Evolutionary conservation across 2,329 filamentous ascomycete genomes (phyloP), one percentile per base, ranked within the genome.

Genomic region (Fusarium oligoseptatum): DNA sequence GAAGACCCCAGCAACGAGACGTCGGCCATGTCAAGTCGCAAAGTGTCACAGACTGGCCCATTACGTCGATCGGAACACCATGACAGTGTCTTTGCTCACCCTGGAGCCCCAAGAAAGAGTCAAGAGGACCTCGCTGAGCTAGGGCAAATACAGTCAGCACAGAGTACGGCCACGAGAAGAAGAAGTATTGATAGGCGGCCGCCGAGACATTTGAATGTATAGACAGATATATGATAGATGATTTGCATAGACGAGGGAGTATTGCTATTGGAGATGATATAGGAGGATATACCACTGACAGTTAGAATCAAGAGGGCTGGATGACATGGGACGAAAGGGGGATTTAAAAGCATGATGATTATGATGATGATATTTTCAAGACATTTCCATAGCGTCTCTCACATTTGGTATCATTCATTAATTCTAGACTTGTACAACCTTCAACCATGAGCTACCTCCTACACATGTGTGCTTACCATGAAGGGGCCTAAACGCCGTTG

Each of bases 101-200:
- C 79, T 3, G 79, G 76, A 2, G 68, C 73, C 8, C 77, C 79
- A 10, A 77, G 80, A 9, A 82, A 80, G 72, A 81, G 81, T 15
- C 81, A 78, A 29, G 82, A 83, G 48, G 79, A 83, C n/a, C 64
- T 81, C 61, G 82, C 80, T 10, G 82, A 83, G 71, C 62, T 82
- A n/a, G 82, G 81, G 4, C 77, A 77, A 48, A 64, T 78, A 15
- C 79, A 75, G 62, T 79, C 77, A 29, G 76, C 73, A 4, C 79
- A 78, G 52, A 82, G 79, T 57, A 81, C 77, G 8, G 76, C 80
- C 8, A 81, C 78, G 12, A 78, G 78, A 70, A 78, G 79, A 60
- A 74, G 73, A 43, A 80, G 79, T 50, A 65, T 78, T 14, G 80
- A 79, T 5, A 70, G 75, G 43, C 68, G 78, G 52, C 36, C 71